Conservation (phyloP, 345 rosid species). For the Psidium friedrichsthalianum region DNA sequence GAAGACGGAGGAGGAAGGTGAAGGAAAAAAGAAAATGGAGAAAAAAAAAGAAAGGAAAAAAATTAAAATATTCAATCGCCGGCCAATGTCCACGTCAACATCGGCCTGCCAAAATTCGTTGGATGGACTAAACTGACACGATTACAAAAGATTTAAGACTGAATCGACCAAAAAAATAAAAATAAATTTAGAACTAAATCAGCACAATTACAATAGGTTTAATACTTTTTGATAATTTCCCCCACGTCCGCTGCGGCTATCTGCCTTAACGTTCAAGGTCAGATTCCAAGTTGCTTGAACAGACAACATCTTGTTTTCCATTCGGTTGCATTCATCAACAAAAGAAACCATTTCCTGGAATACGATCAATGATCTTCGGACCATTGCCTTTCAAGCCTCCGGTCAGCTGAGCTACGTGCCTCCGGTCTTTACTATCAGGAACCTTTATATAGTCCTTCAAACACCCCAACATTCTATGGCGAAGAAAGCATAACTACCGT, state of each 20-base stretch:
- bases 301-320: not conserved
- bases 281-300: not conserved
- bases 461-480: not conserved
- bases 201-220: too few species aligned
- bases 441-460: not conserved
- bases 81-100: too few species aligned
- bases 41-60: too few species aligned
- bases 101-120: too few species aligned
- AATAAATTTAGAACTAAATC: too few species aligned
- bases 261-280: not conserved
- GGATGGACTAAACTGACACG: too few species aligned
- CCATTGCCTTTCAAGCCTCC: not conserved
- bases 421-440: not conserved
- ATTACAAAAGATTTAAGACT: too few species aligned
- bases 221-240: too few species aligned
- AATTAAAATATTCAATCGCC: too few species aligned
- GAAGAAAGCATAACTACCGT: not conserved
- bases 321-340: not conserved
- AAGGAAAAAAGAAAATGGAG: too few species aligned
- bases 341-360: not conserved
- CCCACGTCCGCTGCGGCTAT: not conserved
- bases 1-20: too few species aligned
- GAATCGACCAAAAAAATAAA: too few species aligned
- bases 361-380: not conserved
- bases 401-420: not conserved